Conservation (phyloP, 2,329 filamentous ascomycete species). For the Penicillium crustosum region DNA sequence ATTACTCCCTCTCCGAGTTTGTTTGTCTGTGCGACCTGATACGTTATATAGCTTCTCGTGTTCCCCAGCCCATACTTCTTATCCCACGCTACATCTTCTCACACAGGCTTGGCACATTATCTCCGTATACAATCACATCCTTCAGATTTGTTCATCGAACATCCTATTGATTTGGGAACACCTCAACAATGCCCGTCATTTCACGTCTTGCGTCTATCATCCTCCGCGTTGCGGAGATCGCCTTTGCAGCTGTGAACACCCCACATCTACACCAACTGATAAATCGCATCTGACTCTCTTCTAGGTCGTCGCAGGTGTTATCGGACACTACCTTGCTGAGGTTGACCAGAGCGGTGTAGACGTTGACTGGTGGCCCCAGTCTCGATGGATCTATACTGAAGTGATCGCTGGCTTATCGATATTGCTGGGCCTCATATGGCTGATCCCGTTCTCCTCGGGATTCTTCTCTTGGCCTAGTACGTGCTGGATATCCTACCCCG, state of each 20-base stretch:
- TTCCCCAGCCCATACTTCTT: conserved; percentile 6
- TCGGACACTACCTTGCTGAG: conserved; percentile 63
- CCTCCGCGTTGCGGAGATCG: conserved; percentile 63
- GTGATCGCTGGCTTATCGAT: conserved; percentile 69
- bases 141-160: background rate
- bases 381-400: conserved; percentile 73
- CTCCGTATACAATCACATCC: background rate
- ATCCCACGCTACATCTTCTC: background rate
- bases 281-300: conserved; percentile 14
- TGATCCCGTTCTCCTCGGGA: conserved; percentile 66
- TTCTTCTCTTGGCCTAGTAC: conserved; percentile 67
- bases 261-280: background rate
- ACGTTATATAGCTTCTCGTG: conserved; percentile 17
- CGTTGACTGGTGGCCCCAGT: conserved; percentile 55
- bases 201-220: conserved; percentile 57
- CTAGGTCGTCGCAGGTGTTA: conserved; percentile 64
- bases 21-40: conserved; percentile 15
- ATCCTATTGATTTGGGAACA: background rate
- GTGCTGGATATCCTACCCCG: conserved; percentile 8
- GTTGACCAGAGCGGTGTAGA: conserved; percentile 30
- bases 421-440: conserved; percentile 67
- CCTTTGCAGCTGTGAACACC: conserved; percentile 63
- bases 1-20: conserved; percentile 13
- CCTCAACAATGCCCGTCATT: conserved; percentile 50
- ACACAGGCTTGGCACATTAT: background rate